Conservation (phyloP, 345 rosid species). For the Lepidium didymum region DNA sequence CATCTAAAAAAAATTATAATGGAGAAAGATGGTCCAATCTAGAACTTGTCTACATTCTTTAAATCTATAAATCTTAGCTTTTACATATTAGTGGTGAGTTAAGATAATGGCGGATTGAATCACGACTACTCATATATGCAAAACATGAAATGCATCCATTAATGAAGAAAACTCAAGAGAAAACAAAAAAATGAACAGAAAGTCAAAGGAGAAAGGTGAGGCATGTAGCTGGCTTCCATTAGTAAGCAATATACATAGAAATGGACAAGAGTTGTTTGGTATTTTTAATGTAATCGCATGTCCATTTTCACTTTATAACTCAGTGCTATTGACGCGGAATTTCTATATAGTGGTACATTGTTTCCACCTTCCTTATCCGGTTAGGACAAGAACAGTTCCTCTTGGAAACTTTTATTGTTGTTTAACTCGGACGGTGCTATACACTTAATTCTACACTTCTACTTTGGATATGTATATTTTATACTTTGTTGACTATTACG, state of each 20-base stretch:
- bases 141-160: neutral
- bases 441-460: neutral
- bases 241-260: neutral
- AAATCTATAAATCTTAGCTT: neutral
- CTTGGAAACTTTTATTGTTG: neutral
- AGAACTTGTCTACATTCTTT: neutral
- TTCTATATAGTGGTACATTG: slow-evolving; percentile 5
- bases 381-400: slow-evolving; percentile 11
- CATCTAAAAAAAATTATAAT: no score
- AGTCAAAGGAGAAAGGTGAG: slow-evolving; percentile 22
- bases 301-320: neutral
- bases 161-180: neutral
- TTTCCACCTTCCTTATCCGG: slow-evolving; percentile 24
- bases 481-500: neutral
- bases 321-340: slow-evolving; percentile 20
- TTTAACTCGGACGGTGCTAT: neutral
- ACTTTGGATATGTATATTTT: no score
- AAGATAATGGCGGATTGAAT: slow-evolving; percentile 5
- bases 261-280: slow-evolving; percentile 24
- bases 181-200: neutral
- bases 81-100: neutral
- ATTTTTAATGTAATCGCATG: slow-evolving; percentile 18
- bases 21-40: neutral
- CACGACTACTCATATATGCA: neutral
- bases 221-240: slow-evolving; percentile 29